These are phyloP conservation scores for Metschnikowia aberdeeniae DNA, from an alignment of 805 yeast species.

Conservation along the genomic window DNA sequence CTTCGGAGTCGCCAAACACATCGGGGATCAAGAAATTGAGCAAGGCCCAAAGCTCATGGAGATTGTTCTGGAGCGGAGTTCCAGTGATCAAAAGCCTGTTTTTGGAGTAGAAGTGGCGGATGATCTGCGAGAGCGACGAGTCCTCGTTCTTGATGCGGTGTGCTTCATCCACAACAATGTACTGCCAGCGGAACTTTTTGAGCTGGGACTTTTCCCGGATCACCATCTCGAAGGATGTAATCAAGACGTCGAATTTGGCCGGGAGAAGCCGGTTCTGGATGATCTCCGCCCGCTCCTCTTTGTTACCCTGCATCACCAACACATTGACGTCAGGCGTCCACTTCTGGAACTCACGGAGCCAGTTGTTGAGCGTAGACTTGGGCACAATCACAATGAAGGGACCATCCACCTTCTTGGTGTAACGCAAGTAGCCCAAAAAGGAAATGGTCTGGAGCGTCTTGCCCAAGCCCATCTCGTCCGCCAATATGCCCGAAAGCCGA, in stretches of 20 bases:
- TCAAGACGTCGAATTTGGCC: constrained; percentile 83
- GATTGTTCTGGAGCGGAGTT: constrained; percentile 90
- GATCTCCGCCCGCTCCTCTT: constrained; percentile 66
- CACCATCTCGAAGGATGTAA: constrained; percentile 92
- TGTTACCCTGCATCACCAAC: constrained; percentile 82
- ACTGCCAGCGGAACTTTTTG: constrained; percentile 87
- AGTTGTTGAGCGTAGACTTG: constrained; percentile 90
- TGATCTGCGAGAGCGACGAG: constrained; percentile 86
- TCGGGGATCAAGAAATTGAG: constrained; percentile 88
- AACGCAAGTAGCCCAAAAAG: constrained; percentile 82
- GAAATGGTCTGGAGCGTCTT: constrained; percentile 94
- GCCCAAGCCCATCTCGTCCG: constrained; percentile 98
- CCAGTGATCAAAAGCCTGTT: constrained; percentile 89
- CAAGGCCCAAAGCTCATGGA: constrained; percentile 95
- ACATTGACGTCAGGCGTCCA: constrained; percentile 96
- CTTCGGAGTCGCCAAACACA: constrained; percentile 86
- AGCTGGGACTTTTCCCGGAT: constrained; percentile 79
- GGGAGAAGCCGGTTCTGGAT: constrained; percentile 57
- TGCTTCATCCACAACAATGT: constrained; percentile 91
- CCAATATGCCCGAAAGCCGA: constrained; percentile 84
- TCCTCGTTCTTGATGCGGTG: constrained; percentile 96
- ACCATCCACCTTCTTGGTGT: constrained; percentile 73
- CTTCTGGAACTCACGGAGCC: constrained; percentile 90
- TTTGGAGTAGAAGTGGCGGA: constrained; percentile 79
- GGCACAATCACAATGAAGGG: constrained; percentile 93